A percentile compares a stretch with the other conserved stretches of the same genome.
These are phyloP conservation scores for Capronia americana DNA, from an alignment of 2,329 filamentous ascomycete genomes.

Conservation along the genomic window DNA sequence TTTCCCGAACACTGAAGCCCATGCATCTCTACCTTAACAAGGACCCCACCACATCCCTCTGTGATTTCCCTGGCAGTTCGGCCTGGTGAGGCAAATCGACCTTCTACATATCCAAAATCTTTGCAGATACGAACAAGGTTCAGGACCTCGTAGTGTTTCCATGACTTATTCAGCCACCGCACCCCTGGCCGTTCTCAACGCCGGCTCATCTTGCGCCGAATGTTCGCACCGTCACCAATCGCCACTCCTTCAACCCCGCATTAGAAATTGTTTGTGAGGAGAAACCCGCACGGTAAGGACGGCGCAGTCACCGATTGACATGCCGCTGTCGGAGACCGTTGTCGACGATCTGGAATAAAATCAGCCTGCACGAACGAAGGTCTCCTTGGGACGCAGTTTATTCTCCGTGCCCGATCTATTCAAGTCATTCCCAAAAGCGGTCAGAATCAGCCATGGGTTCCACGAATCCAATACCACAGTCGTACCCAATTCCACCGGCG, in stretches of 20 bases:
- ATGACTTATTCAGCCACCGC: not conserved
- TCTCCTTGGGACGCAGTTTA: not conserved
- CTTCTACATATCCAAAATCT: not conserved
- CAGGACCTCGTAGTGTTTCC: not conserved
- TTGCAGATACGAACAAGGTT: not conserved
- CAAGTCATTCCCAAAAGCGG: not conserved
- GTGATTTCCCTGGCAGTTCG: not conserved
- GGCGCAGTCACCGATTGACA: conserved; percentile 15
- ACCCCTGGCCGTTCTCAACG: not conserved
- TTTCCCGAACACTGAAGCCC: not conserved
- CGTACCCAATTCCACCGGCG: conserved; percentile 41
- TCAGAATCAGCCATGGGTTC: conserved; percentile 30
- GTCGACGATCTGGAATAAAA: conserved; percentile 1
- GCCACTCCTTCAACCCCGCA: conserved; percentile 7
- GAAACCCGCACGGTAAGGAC: not conserved
- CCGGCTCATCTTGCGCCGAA: not conserved
- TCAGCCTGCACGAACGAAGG: not conserved
- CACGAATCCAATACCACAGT: conserved; percentile 25
- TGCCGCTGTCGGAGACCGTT: conserved; percentile 15
- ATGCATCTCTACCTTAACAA: not conserved
- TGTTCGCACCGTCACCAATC: not conserved
- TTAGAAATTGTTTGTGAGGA: not conserved
- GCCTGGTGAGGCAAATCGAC: not conserved
- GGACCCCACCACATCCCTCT: not conserved
- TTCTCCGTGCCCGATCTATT: not conserved